These are phyloP conservation scores for Barnettozyma californica DNA, from an alignment of 805 yeast species.

Conservation along the genomic window DNA sequence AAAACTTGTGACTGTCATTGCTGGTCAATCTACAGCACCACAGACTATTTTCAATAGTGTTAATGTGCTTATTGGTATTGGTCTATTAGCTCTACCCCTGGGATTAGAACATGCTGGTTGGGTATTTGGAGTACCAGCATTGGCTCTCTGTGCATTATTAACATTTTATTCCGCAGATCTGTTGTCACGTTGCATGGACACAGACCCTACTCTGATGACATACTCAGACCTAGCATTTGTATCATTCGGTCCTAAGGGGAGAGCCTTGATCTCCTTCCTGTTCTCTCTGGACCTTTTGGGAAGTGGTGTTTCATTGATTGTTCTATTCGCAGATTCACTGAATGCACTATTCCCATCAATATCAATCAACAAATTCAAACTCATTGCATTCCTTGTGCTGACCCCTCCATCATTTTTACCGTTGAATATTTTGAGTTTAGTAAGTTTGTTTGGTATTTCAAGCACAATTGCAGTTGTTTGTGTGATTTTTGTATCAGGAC, in stretches of 20 bases:
- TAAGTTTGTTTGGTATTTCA: slow-evolving; percentile 64
- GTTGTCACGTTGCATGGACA: slow-evolving; percentile 69
- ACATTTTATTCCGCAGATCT: slow-evolving; percentile 77
- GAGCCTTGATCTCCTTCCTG: slow-evolving; percentile 64
- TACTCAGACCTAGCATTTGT: slow-evolving; percentile 86
- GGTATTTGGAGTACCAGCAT: slow-evolving; percentile 56
- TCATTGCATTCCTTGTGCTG: slow-evolving; percentile 60
- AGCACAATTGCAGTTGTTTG: slow-evolving; percentile 63
- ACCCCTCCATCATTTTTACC: slow-evolving; percentile 84
- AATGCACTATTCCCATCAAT: slow-evolving; percentile 57
- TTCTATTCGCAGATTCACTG: slow-evolving; percentile 81
- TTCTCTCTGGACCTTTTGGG: slow-evolving; percentile 78
- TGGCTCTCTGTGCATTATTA: slow-evolving; percentile 54
- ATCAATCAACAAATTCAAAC: slow-evolving; percentile 53
- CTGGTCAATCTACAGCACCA: slow-evolving; percentile 77
- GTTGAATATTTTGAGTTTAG: slow-evolving; percentile 61
- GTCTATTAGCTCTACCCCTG: slow-evolving; percentile 66
- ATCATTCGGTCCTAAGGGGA: slow-evolving; percentile 75
- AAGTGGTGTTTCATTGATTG: slow-evolving; percentile 74
- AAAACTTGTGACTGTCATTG: slow-evolving; percentile 60
- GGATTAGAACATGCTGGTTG: slow-evolving; percentile 72
- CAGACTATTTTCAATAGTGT: slow-evolving; percentile 76
- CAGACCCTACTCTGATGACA: slow-evolving; percentile 75
- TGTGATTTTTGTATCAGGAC: slow-evolving; percentile 56
- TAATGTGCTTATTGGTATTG: slow-evolving; percentile 72